These are phyloP conservation scores for Ilex paraguariensis DNA, from an alignment of 305 asterid genomes.

Conservation along the genomic window DNA sequence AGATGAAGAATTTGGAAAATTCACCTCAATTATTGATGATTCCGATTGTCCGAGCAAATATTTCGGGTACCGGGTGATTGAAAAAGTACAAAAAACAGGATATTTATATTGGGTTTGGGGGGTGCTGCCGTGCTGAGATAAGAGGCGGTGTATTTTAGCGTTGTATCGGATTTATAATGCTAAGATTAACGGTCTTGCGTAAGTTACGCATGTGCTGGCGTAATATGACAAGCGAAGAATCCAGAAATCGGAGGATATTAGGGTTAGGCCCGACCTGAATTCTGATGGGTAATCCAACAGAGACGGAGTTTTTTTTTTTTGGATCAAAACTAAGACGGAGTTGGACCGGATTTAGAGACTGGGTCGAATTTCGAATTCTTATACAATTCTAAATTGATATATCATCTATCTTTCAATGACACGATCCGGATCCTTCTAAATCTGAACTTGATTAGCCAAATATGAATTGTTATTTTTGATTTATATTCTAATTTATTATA, in stretches of 20 bases:
- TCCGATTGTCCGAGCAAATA: not conserved
- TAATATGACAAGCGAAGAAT: constrained; percentile 5
- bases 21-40: not conserved
- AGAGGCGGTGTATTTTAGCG: not conserved
- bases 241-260: constrained; percentile 1
- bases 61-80: not conserved
- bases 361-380: too few species aligned
- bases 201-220: constrained; percentile 10
- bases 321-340: too few species aligned
- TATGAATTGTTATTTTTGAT: too few species aligned
- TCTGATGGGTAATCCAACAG: too few species aligned
- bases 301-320: too few species aligned
- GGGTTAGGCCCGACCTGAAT: not conserved
- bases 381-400: too few species aligned
- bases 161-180: not conserved
- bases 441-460: too few species aligned
- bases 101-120: not conserved
- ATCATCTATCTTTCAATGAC: too few species aligned
- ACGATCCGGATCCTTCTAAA: too few species aligned
- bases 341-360: too few species aligned
- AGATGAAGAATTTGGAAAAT: not conserved
- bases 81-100: not conserved
- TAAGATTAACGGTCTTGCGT: not conserved
- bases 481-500: too few species aligned
- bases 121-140: not conserved